phyloP scores from a whole-genome alignment of 2,329 filamentous ascomycete species.

The Exophiala sp. region DNA sequence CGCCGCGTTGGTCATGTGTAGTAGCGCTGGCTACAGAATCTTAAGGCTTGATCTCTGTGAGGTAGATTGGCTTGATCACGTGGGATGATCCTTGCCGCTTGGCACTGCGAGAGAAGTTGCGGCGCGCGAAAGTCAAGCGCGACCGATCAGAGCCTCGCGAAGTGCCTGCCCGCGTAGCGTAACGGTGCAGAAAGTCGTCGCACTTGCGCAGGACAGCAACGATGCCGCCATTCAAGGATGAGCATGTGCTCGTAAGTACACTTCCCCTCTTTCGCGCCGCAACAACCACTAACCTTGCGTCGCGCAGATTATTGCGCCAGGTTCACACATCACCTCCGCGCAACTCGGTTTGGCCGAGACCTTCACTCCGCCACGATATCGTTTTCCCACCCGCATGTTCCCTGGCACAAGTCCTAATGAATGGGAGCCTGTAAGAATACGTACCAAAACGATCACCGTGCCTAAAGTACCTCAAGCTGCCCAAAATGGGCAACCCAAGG shows the following conservation, averaged over 20 bases:
- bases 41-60: too few species aligned
- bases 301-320: conserved; percentile 54
- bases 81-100: background rate
- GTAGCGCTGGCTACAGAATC: too few species aligned
- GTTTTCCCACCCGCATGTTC: conserved; percentile 93
- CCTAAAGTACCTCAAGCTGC: conserved; percentile 3
- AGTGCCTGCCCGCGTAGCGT: background rate
- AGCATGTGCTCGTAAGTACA: conserved; percentile 47
- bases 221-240: conserved; percentile 53
- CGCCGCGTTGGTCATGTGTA: too few species aligned
- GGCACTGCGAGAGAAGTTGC: conserved; percentile 1
- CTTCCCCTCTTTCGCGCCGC: background rate
- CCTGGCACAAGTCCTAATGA: conserved; percentile 69
- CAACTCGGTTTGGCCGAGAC: conserved; percentile 85
- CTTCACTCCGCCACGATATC: conserved; percentile 84
- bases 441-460: conserved; percentile 41
- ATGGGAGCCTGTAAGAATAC: conserved; percentile 78
- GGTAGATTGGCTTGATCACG: background rate
- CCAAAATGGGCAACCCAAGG: background rate
- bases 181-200: background rate
- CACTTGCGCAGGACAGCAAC: conserved; percentile 3
- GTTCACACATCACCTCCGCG: conserved; percentile 84
- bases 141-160: background rate
- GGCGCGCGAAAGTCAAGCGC: conserved; percentile 4
- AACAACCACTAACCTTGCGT: background rate